phyloP scores from a whole-genome alignment of 768 basidiomycete species.

The Mycena venus region DNA sequence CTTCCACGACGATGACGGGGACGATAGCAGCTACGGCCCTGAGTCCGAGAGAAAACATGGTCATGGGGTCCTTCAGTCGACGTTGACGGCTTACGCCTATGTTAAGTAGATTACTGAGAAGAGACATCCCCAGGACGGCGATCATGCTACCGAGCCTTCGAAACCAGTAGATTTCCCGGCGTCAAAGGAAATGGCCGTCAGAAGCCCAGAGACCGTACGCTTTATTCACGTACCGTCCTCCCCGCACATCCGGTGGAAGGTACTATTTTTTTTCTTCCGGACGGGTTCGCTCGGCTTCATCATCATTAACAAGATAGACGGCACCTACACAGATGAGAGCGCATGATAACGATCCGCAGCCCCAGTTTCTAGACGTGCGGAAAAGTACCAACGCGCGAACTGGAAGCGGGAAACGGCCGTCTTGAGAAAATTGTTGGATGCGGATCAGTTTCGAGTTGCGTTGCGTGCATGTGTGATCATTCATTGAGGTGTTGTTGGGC shows the following conservation, averaged over 20 bases:
- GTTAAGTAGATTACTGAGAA: slow-evolving; percentile 7
- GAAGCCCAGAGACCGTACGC: not conserved
- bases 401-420: slow-evolving; percentile 3
- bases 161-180: slow-evolving; percentile 13
- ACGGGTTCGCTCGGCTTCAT: not conserved
- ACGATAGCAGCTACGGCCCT: slow-evolving; percentile 26
- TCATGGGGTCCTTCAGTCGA: slow-evolving; percentile 8
- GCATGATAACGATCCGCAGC: not conserved
- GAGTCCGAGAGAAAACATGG: slow-evolving; percentile 2
- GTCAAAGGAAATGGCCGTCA: slow-evolving; percentile 17
- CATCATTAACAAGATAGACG: not conserved
- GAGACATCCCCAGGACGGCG: slow-evolving; percentile 18
- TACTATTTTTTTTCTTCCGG: not conserved
- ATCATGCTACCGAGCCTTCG: slow-evolving; percentile 16
- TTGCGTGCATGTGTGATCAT: not conserved
- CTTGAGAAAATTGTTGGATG: slow-evolving; percentile 16
- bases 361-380: not conserved
- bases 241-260: not conserved
- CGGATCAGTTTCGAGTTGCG: slow-evolving; percentile 7
- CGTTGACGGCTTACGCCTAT: not conserved
- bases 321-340: not conserved
- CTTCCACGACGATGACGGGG: slow-evolving; percentile 30
- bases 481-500: not conserved
- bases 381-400: not conserved
- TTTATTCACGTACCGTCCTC: not conserved